Evolutionary conservation across 1,284 basidiomycete species (phyloP), one percentile per base, ranked within the genome.

Genomic region (Cryptococcus depauperatus): DNA sequence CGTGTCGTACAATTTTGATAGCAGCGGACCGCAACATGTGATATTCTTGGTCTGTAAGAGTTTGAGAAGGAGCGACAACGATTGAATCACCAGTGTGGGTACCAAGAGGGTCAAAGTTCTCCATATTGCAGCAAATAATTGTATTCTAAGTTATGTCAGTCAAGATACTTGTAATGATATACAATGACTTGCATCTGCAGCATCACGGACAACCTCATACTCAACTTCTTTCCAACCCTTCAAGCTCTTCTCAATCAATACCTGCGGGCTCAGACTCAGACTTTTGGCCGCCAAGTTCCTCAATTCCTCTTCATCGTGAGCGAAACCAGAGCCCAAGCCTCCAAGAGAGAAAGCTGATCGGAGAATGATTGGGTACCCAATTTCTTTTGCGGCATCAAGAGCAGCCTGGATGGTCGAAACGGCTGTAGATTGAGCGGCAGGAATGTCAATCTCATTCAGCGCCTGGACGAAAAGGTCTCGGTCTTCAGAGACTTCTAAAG

Each of bases 21-120:
- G 95, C 95, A 46, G 95, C 92, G 53, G 85, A 87, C 50, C 95
- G 86, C 56, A 98, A 79, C 95, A 98, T 98, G 74, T 99, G 92
- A 74, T 98, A 99, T 68, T 96, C 90, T 67, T 89, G 86, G 64
- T 98, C 95, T 29, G 92, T 88, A 14, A 99, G 76, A 2, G 95
- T 98, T 71, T 99, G 95, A 4, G 91, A 96, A 1, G 95, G 95
- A 4, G 95, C 95, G 35, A 98, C 91, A 65, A 98, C 95, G 63
- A 99, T 98, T n/a, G 93, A 98, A 71, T 98, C 95, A 63, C 95
- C 95, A n/a, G 95, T 98, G 72, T 98, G 95, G 34, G 90, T 97
- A 55, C 95, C 95, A 51, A 98, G 83, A 18, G 95, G 95, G 68
- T 98, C 95, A 60, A 98, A 98, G 75, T 98, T 98, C 74, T 98